Evolutionary conservation across 2,329 filamentous ascomycete species (phyloP), one percentile per base, ranked within the genome.

Genomic region (Fusarium nodosum): DNA sequence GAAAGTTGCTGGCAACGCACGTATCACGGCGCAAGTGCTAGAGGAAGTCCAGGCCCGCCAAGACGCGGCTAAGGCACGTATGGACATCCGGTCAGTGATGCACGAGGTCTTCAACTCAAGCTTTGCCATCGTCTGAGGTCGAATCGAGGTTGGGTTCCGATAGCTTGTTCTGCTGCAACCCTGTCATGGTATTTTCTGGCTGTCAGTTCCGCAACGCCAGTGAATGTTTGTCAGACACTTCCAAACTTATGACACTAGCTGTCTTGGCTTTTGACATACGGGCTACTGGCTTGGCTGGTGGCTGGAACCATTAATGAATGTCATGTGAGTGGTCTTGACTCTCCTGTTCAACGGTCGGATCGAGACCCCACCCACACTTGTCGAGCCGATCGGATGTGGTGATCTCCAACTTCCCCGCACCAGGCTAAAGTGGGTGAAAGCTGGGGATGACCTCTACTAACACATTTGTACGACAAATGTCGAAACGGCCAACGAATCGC

Each of bases 51-150:
- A 84, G 70, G 77, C 77, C 8, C 75, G 82, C 30, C 82, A 84
- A 64, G 81, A 83, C 33, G 74, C 75, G 7, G 68, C 75, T 55
- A 81, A 80, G 63, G 68, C 76, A 30, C 74, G 82, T 20, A 79
- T 83, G 30, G 82, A 84, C 63, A 82, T 84, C 47, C 78, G 82
- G 24, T 78, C 80, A 1, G 80, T 84, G 20, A 84, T 83, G 81
- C 81, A 83, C 51, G 79, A 78, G 28, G 80, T 84, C 42, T 87
- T 86, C 69, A 82, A 85, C 69, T 81, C 80, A 36, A 82, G 81
- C 68, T 87, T 87, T 78, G 84, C 85, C 2, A 86, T 87, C 61
- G 81, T 87, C 38, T 77, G 62, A 64, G 18, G 20, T 33, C 22
- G 13, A 46, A 24, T 28, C 7, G 31, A 9, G n/a, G 3, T 13